Percentiles rank a stretch among this genome's conserved stretches.
phyloP scores from a whole-genome alignment of 2,329 filamentous ascomycete genomes.

The Sclerotinia minor region DNA sequence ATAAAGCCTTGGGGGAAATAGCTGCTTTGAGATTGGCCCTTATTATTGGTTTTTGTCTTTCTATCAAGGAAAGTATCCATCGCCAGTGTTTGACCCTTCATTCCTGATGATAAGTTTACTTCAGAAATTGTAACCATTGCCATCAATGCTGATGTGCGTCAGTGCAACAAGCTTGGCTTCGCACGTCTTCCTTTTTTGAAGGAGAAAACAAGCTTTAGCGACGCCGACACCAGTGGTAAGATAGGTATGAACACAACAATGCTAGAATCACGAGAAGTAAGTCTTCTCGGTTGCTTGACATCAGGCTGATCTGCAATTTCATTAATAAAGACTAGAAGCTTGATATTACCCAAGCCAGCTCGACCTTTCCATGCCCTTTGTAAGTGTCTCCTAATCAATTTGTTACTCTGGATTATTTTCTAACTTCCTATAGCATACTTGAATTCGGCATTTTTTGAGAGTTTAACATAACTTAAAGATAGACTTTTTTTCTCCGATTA shows the following conservation, averaged over 20 bases:
- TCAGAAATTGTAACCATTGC: slow-evolving; percentile 29
- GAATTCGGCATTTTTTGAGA: slow-evolving; percentile 27
- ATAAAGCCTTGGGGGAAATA: slow-evolving; percentile 27
- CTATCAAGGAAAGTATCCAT: slow-evolving; percentile 28
- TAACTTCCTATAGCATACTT: slow-evolving; percentile 27
- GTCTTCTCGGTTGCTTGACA: slow-evolving; percentile 31
- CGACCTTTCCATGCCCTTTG: slow-evolving; percentile 33
- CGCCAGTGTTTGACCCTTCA: neutral
- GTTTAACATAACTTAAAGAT: neutral
- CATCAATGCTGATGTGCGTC: slow-evolving; percentile 29
- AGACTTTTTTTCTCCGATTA: neutral
- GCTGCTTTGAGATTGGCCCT: slow-evolving; percentile 30
- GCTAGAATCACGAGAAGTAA: slow-evolving; percentile 29
- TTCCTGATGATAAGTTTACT: slow-evolving; percentile 21
- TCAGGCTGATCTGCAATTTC: slow-evolving; percentile 30
- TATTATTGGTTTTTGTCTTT: slow-evolving; percentile 25
- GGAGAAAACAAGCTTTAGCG: slow-evolving; percentile 25
- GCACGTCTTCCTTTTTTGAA: slow-evolving; percentile 30
- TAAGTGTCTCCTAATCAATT: slow-evolving; percentile 29
- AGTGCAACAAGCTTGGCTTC: slow-evolving; percentile 30
- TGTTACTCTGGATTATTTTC: slow-evolving; percentile 30
- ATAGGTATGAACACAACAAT: slow-evolving; percentile 29
- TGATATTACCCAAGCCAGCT: slow-evolving; percentile 31
- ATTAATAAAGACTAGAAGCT: slow-evolving; percentile 33
- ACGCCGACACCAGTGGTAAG: slow-evolving; percentile 32